Percentiles rank a stretch among this genome's conserved stretches.
Conservation (phyloP, 805 yeast genomes). For the Kodamaea fukazawae region DNA sequence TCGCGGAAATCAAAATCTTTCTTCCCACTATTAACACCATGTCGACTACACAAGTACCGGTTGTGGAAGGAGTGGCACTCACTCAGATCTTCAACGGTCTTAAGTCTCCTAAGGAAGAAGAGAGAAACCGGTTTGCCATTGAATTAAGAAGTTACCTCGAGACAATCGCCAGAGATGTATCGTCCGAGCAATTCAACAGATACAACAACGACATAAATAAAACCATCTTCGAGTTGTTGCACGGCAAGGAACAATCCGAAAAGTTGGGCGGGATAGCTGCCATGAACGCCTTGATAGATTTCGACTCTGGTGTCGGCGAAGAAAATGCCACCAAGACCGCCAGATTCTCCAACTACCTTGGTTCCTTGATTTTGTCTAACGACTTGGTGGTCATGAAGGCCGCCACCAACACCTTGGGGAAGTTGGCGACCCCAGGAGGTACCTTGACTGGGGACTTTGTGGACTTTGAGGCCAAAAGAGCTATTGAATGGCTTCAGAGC, state of each 20-base stretch:
- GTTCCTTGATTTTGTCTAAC: slow-evolving; percentile 74
- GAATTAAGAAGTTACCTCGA: slow-evolving; percentile 70
- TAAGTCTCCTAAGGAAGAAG: slow-evolving; percentile 41
- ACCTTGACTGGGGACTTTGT: slow-evolving; percentile 89
- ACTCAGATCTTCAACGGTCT: slow-evolving; percentile 54
- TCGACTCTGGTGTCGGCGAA: slow-evolving; percentile 70
- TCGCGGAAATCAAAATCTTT: too few relatives aligned
- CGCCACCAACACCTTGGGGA: slow-evolving; percentile 86
- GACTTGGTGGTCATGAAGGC: slow-evolving; percentile 82
- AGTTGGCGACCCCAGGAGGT: slow-evolving; percentile 85
- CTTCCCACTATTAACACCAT: slow-evolving; percentile 2
- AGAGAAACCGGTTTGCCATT: slow-evolving; percentile 55
- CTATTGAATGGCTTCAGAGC: slow-evolving; percentile 88
- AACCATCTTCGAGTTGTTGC: slow-evolving; percentile 79
- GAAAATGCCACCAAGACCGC: slow-evolving; percentile 88
- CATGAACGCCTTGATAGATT: slow-evolving; percentile 80
- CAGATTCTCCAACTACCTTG: slow-evolving; percentile 82
- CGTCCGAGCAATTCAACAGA: slow-evolving; percentile 76
- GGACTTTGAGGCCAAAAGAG: slow-evolving; percentile 84
- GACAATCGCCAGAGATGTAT: slow-evolving; percentile 73
- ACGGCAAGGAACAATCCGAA: slow-evolving; percentile 66
- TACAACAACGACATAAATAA: slow-evolving; percentile 85
- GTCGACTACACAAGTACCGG: slow-evolving; percentile 29
- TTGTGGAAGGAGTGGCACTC: slow-evolving; percentile 49
- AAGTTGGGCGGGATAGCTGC: slow-evolving; percentile 91